phyloP scores from a whole-genome alignment of 208 protist genomes.

The Dictyostelium gargantuum region DNA sequence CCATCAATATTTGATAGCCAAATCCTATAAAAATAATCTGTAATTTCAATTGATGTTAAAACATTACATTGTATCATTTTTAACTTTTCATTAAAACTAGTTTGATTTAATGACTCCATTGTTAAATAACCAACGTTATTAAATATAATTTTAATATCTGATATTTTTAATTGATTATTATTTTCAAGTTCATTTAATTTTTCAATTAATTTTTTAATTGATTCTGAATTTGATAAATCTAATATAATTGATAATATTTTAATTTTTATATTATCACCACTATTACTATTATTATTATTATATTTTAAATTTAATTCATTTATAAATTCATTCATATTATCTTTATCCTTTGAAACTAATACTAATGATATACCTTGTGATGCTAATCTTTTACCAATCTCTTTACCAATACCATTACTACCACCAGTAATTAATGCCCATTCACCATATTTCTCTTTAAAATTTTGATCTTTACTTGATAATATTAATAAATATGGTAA shows the following conservation, averaged over 20 bases:
- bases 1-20: background rate
- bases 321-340: background rate
- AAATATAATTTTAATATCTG: background rate
- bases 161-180: background rate
- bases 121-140: slow-evolving; percentile 38
- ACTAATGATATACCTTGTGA: background rate
- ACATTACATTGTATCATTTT: slow-evolving; percentile 18
- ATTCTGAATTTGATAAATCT: background rate
- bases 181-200: background rate
- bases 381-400: background rate
- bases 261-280: background rate
- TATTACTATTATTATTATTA: background rate
- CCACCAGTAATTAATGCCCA: slow-evolving; percentile 40
- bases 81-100: background rate
- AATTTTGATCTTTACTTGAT: background rate
- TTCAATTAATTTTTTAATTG: background rate
- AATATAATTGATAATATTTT: background rate
- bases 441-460: slow-evolving; percentile 15
- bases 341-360: background rate
- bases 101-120: slow-evolving; percentile 55
- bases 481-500: background rate
- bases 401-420: slow-evolving; percentile 18
- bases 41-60: background rate
- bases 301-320: background rate
- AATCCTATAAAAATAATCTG: slow-evolving; percentile 18